Evolutionary conservation across 768 basidiomycete species (phyloP).

Genomic region (Agaricus blazei): DNA sequence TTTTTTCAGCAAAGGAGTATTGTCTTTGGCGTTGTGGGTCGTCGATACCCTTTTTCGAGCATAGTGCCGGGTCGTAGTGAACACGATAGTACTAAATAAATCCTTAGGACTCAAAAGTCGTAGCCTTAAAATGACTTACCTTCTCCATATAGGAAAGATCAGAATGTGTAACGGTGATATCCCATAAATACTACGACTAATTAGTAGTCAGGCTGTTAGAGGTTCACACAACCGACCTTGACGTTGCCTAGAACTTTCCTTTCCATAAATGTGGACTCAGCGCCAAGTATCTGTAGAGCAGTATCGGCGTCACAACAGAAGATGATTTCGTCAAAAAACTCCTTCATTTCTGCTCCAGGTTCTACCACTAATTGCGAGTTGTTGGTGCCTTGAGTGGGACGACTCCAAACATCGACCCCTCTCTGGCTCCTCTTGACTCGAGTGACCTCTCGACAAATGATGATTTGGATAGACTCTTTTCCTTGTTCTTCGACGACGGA

Average conservation of each 20-base stretch:
- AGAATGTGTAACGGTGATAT: conserved; percentile 47
- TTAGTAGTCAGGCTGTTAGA: neutral
- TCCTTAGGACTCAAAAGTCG: neutral
- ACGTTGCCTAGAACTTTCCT: conserved; percentile 25
- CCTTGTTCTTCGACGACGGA: conserved; percentile 20
- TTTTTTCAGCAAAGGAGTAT: conserved; percentile 30
- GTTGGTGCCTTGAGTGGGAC: conserved; percentile 22
- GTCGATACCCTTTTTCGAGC: conserved; percentile 20
- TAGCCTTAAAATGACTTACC: conserved; percentile 17
- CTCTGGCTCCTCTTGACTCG: conserved; percentile 18
- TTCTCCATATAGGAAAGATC: conserved; percentile 42
- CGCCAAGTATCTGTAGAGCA: conserved; percentile 19
- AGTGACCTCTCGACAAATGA: conserved; percentile 21
- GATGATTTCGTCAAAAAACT: conserved; percentile 22
- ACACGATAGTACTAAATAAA: conserved; percentile 33
- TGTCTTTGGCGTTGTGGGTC: conserved; percentile 21
- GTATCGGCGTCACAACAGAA: conserved; percentile 25
- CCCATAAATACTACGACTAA: conserved; percentile 28
- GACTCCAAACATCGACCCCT: conserved; percentile 21
- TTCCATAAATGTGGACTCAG: conserved; percentile 23
- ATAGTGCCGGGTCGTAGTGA: conserved; percentile 28
- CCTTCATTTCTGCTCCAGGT: conserved; percentile 21
- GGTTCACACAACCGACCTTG: conserved; percentile 14
- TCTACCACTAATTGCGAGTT: conserved; percentile 21
- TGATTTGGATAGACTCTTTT: conserved; percentile 19